Base-by-base conservation (phyloP, 345 rosid genomes). In the Populus nigra region DNA sequence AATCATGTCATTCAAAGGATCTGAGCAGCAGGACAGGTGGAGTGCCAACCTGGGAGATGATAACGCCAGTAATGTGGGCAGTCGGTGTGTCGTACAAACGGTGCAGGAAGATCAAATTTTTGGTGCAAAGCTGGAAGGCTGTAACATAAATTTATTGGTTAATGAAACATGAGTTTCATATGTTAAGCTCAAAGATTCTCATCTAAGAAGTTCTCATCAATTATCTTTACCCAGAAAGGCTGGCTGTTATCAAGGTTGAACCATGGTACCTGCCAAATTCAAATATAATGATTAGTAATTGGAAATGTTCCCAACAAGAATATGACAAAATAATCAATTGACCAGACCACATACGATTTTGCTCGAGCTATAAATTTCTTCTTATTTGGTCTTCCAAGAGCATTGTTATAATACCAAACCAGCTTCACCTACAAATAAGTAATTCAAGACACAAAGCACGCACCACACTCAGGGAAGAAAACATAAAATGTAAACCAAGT, bases 51-150 rank as follows among this genome's bases (percentile, higher is more conserved):
- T 85, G 90, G 93, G 83, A 87, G 93, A 88, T 92, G 98, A 84
- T 78, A 88, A 70, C 98, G 94, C 97, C 99, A 94, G 84, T 96
- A 96, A 85, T 96, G 99, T 86, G 98, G 98, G 81, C 99, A 96
- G 84, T 96, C 97, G 16, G 98, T 91, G 72, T 96, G 97, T 72
- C 92, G 67, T 65, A 96, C 94, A 79, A 96, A 96, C 23, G 97
- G 98, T 73, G 97, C 97, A 11, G 99, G 98, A 77, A 96, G 87
- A 87, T 96, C 99, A 86, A 96, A 96, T 45, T 91, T 91, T 63
- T 94, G 96, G 80, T 96, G 99, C 85, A 93, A 70, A 11, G 95
- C 89, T 11, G 98, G 93, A 81, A 96, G 92, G 49, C 97, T 96
- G 88, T 78, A 72, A 79, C 10, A 69, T 55, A 43, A 66, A 59